Evolutionary conservation across 2,329 filamentous ascomycete species (phyloP).

Genomic region (Parastagonospora avenae): DNA sequence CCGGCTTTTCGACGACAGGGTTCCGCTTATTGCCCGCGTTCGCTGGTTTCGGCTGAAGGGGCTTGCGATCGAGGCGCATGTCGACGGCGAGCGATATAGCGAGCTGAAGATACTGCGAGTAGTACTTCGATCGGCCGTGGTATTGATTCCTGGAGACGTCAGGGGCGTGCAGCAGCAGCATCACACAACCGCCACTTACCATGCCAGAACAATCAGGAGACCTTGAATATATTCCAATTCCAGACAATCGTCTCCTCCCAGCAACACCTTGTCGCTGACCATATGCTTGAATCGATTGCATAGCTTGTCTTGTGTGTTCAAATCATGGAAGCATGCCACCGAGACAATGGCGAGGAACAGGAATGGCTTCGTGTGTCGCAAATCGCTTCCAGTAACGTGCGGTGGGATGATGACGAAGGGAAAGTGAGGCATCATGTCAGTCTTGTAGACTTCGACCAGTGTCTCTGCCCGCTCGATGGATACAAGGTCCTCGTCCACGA

Average conservation of each 20-base stretch:
- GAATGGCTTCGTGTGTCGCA: conserved; percentile 37
- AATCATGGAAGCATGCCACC: conserved; percentile 39
- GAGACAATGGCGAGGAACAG: conserved; percentile 36
- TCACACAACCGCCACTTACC: conserved; percentile 17
- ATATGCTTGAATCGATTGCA: conserved; percentile 37
- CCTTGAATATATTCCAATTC: conserved; percentile 37
- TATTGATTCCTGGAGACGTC: conserved; percentile 36
- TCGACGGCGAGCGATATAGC: conserved; percentile 40
- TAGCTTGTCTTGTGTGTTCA: conserved; percentile 41
- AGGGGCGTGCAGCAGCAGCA: conserved; percentile 1
- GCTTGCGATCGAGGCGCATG: conserved; percentile 35
- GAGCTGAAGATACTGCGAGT: conserved; percentile 37
- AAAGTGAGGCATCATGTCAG: conserved; percentile 45
- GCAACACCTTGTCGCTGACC: conserved; percentile 34
- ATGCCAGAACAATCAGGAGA: conserved; percentile 34
- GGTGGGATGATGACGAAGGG: conserved; percentile 44
- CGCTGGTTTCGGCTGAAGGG: conserved; percentile 18
- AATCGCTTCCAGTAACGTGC: conserved; percentile 22
- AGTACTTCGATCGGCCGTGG: conserved; percentile 34
- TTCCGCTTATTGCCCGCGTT: conserved; percentile 29
- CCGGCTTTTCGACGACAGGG: conserved; percentile 19
- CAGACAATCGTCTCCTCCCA: conserved; percentile 35
- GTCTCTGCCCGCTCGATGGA: conserved; percentile 30
- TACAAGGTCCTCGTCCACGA: conserved; percentile 36
- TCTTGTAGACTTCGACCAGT: conserved; percentile 40